Evolutionary conservation across 2,329 filamentous ascomycete species (phyloP).

Genomic region (Neonectria neomacrospora): DNA sequence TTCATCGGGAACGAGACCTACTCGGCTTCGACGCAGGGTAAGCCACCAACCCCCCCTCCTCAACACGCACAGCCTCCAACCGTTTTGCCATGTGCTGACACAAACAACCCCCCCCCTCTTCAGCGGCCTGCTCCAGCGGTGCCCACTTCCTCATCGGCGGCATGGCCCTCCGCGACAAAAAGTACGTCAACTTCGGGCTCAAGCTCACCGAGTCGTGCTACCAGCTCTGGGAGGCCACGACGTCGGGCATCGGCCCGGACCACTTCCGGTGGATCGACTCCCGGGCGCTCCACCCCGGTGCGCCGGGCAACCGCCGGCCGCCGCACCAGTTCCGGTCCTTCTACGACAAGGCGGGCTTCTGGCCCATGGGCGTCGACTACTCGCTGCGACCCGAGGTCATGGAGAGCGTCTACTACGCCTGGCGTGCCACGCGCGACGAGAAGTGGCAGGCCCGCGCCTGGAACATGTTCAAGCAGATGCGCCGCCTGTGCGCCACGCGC

Average conservation of each 20-base stretch:
- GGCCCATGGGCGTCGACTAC: not conserved
- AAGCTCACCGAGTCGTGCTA: not conserved
- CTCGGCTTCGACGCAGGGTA: not conserved
- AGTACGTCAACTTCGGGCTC: not conserved
- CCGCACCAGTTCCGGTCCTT: not conserved
- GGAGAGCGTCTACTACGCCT: not conserved
- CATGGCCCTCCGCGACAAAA: not conserved
- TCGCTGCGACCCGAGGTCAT: not conserved
- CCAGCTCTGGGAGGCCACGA: not conserved
- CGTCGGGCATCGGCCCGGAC: not conserved
- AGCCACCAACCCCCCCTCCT: too few species aligned
- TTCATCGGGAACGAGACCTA: not conserved
- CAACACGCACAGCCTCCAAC: too few species aligned
- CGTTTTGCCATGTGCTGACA: not conserved
- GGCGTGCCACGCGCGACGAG: not conserved
- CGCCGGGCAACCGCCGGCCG: not conserved
- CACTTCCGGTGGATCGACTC: not conserved
- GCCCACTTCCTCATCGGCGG: not conserved
- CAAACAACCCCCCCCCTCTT: too few species aligned
- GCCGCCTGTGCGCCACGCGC: not conserved
- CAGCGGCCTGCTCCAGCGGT: not conserved
- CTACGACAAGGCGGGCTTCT: not conserved
- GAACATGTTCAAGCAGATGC: not conserved
- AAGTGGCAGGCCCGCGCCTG: conserved; percentile 1
- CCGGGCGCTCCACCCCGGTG: not conserved